phyloP scores from a whole-genome alignment of 139 green algal genomes.

The Haematococcus lacustris region DNA sequence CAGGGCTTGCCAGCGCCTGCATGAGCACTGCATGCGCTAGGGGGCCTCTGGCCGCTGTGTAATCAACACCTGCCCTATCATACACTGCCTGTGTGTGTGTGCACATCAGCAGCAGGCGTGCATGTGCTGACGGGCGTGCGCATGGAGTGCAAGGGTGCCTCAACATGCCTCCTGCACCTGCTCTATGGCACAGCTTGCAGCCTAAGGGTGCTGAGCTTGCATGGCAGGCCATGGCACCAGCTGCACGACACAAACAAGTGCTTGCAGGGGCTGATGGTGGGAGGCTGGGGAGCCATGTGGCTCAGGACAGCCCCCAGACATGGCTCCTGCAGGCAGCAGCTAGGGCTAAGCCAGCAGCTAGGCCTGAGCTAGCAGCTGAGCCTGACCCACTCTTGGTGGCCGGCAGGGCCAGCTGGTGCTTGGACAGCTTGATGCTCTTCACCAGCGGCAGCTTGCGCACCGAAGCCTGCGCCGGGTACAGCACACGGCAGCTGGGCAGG shows the following conservation, averaged over 20 bases:
- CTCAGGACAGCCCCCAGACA: too few species aligned
- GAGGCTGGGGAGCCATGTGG: too few species aligned
- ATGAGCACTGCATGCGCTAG: neutral
- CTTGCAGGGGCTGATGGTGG: too few species aligned
- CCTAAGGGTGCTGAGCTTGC: too few species aligned
- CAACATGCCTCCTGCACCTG: neutral
- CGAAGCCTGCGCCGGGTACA: neutral
- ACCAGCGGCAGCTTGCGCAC: neutral
- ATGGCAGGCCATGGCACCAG: too few species aligned
- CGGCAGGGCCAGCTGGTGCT: neutral
- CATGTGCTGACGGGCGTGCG: neutral
- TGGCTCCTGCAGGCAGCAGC: too few species aligned
- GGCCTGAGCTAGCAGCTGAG: neutral
- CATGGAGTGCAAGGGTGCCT: neutral
- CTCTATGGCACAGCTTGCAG: too few species aligned
- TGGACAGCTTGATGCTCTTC: neutral
- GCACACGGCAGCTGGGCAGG: too few species aligned
- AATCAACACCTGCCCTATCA: neutral
- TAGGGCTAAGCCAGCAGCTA: too few species aligned
- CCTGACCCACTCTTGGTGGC: neutral
- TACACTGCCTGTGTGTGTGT: neutral
- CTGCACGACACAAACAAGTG: too few species aligned
- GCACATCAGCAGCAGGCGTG: neutral
- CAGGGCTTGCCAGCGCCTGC: neutral
- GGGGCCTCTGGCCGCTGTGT: neutral